Base-by-base conservation (phyloP, 306 rosid species). In the Sechiopsis laciniata region DNA sequence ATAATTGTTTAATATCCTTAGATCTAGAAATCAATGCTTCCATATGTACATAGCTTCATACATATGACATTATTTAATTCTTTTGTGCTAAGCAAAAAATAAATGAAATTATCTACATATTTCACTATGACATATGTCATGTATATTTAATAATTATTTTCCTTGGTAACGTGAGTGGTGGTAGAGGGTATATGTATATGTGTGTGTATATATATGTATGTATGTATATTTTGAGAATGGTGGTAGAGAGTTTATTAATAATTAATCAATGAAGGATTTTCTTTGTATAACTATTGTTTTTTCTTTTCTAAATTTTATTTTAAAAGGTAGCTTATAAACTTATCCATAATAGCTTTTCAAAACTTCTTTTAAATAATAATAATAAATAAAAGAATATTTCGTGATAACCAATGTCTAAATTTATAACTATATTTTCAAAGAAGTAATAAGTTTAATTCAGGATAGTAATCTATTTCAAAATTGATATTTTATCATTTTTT, bases 111-210 rank as follows among this genome's bases (percentile, higher is more conserved):
- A 66, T 42, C 55, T 42, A 19, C 54, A 35, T 63, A 63, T 63
- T 66, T 66, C 53, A n/a, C 55, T 42, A 66, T 66, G 54, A 66
- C 72, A 66, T 66, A 66, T 66, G 72, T 66, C 55, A 66, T 40
- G 3, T 66, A 19, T 48, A 68, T 68, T 68, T 68, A 6, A 21
- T 2, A 20, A 45, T 68, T 68, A 67, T 46, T 68, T 67, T 6
- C 29, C 8, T 68, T 21, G 73, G 73, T 61, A 81, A 83, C 84
- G 85, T 81, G 87, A 71, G 80, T 45, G 81, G 72, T 75, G 66
- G 75, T 75, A 6, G 80, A 73, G 5, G 19, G 11, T 46, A 54
- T n/a, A n/a, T n/a, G n/a, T n/a, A n/a, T n/a, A n/a, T n/a, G n/a
- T n/a, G n/a, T n/a, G n/a, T n/a, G n/a, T n/a, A n/a, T n/a, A n/a